Evolutionary conservation across 139 green algal species (phyloP).

Genomic region (Chlamydomonas sphaeroides): DNA sequence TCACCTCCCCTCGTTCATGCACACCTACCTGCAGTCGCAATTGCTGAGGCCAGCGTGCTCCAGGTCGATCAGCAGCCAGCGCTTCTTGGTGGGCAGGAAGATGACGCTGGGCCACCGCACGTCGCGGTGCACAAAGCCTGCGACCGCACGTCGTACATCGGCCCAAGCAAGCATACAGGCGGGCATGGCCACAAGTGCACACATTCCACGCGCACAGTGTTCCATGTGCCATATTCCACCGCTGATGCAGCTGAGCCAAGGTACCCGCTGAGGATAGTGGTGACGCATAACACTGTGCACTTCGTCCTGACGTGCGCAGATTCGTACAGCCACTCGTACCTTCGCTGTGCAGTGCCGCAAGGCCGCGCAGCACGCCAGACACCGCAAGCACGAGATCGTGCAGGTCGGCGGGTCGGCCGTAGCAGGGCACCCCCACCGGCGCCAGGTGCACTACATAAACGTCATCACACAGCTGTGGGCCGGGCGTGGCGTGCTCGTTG

Average conservation of each 20-base stretch:
- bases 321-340: not conserved
- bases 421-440: not conserved
- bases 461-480: not conserved
- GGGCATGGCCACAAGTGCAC: too few relatives aligned
- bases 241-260: too few relatives aligned
- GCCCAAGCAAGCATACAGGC: too few relatives aligned
- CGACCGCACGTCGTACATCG: not conserved
- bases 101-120: not conserved
- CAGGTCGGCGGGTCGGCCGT: too few relatives aligned
- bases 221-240: too few relatives aligned
- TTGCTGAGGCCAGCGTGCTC: not conserved
- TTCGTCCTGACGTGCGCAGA: too few relatives aligned
- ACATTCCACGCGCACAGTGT: too few relatives aligned
- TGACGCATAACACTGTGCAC: too few relatives aligned
- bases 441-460: not conserved
- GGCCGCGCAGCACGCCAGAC: not conserved
- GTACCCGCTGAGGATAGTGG: too few relatives aligned
- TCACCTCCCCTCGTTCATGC: too few relatives aligned
- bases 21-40: not conserved
- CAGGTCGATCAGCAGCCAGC: constrained; percentile 8
- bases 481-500: not conserved
- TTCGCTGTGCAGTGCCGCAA: not conserved
- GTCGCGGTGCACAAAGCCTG: not conserved
- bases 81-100: not conserved
- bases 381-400: not conserved